Evolutionary conservation across 768 basidiomycete genomes (phyloP), one percentile per base, ranked within the genome.

Genomic region (Boletus insuetus): DNA sequence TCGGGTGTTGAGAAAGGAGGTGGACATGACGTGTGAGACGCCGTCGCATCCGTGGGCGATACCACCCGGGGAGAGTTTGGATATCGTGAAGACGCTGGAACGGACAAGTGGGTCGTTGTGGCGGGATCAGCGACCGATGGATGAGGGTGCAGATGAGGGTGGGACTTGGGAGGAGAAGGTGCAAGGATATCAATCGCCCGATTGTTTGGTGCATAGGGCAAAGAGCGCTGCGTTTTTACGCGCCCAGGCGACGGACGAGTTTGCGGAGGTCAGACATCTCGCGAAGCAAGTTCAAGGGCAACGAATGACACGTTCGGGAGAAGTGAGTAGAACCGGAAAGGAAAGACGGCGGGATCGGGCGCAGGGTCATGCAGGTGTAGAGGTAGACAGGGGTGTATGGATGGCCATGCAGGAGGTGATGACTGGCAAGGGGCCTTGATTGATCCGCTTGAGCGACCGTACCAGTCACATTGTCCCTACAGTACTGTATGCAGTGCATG

Each of bases 21-120:
- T 94, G 24, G 90, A 94, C 67, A 93, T 98, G 91, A 79, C 91
- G 0, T 99, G 96, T 62, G 82, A 92, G 34, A 99, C 97, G 9
- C 96, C 96, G 0, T 95, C 92, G 8, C 92, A 98, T 58, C 89
- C 91, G 17, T 68, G 67, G 19, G 81, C 88, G 0, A 93, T 98
- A 53, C 82, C 90, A 0, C 80, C 92, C 0, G 97, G 96, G n/a
- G 90, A 97, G 73, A 88, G 85, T 47, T 67, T 97, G 57, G 82
- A 86, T 66, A 94, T 99, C 58, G 60, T 65, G 11, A 62, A 77
- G 39, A 73, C 90, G 13, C 75, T 98, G 31, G 75, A 74, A 26
- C 82, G 81, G 69, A 96, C 93, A 43, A 82, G 83, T 3, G 91
- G 88, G 13, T 83, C 88, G 17, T 70, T 93, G 12, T 78, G 79